Percentiles rank a stretch among this genome's conserved stretches.
Evolutionary conservation across 2,329 filamentous ascomycete genomes (phyloP).

Genomic region (Colletotrichum lupini): DNA sequence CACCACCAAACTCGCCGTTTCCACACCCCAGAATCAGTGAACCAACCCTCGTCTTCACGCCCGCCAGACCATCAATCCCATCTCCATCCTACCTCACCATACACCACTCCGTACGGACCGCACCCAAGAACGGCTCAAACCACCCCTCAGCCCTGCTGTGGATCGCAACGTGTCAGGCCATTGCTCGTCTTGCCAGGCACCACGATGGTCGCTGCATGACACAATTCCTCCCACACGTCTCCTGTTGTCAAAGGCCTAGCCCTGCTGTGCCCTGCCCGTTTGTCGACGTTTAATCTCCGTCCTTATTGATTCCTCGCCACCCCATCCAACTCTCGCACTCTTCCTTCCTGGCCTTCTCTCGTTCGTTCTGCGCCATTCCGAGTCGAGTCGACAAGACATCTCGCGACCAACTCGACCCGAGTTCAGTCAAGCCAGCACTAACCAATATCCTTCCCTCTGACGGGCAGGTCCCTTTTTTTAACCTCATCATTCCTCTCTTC

Average conservation of each 20-base stretch:
- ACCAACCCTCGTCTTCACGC: not conserved
- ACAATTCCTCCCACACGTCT: slow-evolving; percentile 32
- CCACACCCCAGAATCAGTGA: not conserved
- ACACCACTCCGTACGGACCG: too few relatives aligned
- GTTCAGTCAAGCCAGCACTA: slow-evolving; percentile 27
- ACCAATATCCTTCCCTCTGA: slow-evolving; percentile 40
- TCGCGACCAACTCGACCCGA: slow-evolving; percentile 33
- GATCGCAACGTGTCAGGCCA: slow-evolving; percentile 34
- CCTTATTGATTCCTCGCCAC: slow-evolving; percentile 37
- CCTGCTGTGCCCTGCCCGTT: slow-evolving; percentile 32
- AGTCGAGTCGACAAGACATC: slow-evolving; percentile 35
- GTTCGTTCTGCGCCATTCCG: slow-evolving; percentile 34
- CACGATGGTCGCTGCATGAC: slow-evolving; percentile 35
- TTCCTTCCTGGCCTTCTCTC: slow-evolving; percentile 29
- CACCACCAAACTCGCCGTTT: not conserved
- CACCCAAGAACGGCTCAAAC: slow-evolving; percentile 1
- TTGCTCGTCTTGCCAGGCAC: slow-evolving; percentile 22
- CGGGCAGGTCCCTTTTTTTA: slow-evolving; percentile 47
- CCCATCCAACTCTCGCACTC: slow-evolving; percentile 17
- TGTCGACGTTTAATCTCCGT: slow-evolving; percentile 36
- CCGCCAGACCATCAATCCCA: not conserved
- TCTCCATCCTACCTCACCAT: not conserved
- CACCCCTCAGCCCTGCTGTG: slow-evolving; percentile 33
- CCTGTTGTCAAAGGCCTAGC: slow-evolving; percentile 29
- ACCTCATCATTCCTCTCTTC: slow-evolving; percentile 31